Evolutionary conservation across 495 filamentous ascomycete species (phyloP).

Genomic region (Neurospora hispaniola): DNA sequence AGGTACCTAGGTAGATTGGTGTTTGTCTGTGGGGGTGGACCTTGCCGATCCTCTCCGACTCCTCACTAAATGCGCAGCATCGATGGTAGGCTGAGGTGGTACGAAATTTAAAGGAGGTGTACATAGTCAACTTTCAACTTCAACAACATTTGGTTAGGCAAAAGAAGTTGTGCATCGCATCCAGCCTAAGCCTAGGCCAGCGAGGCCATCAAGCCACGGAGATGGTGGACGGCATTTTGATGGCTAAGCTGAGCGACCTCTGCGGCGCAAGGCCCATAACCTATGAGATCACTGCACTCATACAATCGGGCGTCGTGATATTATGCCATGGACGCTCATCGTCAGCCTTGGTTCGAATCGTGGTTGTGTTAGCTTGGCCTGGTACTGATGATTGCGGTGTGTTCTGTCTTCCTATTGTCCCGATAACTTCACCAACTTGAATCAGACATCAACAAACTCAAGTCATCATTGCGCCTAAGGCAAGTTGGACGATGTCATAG

Average conservation of each 20-base stretch:
- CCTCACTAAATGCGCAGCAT: neutral
- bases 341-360: neutral
- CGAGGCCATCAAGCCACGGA: neutral
- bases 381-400: neutral
- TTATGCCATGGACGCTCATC: neutral
- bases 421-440: neutral
- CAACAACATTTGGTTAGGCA: neutral
- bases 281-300: neutral
- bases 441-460: neutral
- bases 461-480: neutral
- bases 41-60: neutral
- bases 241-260: neutral
- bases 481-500: neutral
- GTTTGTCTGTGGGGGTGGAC: neutral
- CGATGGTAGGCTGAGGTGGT: neutral
- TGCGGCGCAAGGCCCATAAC: neutral
- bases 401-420: neutral
- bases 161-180: neutral
- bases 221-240: neutral
- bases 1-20: neutral
- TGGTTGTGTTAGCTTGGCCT: neutral
- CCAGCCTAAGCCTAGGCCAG: neutral
- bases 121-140: neutral
- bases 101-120: neutral
- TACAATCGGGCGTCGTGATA: neutral